Conservation (phyloP, 1,284 basidiomycete species). For the Cryptococcus hybrid region DNA sequence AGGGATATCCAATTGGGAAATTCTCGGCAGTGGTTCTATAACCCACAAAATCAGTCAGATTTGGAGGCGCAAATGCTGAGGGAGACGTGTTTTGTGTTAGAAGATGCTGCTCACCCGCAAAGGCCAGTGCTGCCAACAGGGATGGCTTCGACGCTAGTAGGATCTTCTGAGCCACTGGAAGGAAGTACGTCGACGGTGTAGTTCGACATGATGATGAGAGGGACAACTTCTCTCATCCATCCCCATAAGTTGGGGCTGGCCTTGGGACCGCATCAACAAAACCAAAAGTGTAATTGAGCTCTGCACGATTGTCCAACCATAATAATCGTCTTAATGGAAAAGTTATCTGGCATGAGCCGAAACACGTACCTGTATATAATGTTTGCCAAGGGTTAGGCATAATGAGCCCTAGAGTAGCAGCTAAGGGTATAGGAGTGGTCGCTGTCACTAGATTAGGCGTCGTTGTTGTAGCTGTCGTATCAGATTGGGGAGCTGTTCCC, state of each 20-base stretch:
- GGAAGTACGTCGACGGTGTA: constrained; percentile 37
- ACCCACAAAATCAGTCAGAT: background rate
- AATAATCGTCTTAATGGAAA: background rate
- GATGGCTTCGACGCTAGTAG: constrained; percentile 13
- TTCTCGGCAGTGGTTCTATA: constrained; percentile 28
- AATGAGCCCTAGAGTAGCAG: constrained; percentile 42
- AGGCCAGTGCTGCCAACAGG: constrained; percentile 26
- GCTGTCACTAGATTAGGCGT: constrained; percentile 10
- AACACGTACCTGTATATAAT: constrained; percentile 31
- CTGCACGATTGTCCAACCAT: constrained; percentile 15
- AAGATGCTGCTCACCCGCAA: constrained; percentile 31
- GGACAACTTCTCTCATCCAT: constrained; percentile 41
- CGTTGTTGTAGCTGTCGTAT: background rate
- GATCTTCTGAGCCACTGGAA: constrained; percentile 23
- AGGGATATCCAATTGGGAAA: constrained; percentile 30
- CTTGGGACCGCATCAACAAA: constrained; percentile 41
- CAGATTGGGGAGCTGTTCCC: constrained; percentile 60
- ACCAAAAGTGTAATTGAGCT: constrained; percentile 42
- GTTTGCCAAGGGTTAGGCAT: constrained; percentile 43
- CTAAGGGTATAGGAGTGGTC: constrained; percentile 27
- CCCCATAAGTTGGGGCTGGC: constrained; percentile 38
- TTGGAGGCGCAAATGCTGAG: background rate
- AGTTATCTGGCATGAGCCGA: background rate
- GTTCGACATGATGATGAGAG: constrained; percentile 39
- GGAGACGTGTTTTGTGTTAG: background rate